These are phyloP conservation scores for Paramecium octaurelia DNA, from an alignment of 73 alveolate species.

Conservation along the genomic window DNA sequence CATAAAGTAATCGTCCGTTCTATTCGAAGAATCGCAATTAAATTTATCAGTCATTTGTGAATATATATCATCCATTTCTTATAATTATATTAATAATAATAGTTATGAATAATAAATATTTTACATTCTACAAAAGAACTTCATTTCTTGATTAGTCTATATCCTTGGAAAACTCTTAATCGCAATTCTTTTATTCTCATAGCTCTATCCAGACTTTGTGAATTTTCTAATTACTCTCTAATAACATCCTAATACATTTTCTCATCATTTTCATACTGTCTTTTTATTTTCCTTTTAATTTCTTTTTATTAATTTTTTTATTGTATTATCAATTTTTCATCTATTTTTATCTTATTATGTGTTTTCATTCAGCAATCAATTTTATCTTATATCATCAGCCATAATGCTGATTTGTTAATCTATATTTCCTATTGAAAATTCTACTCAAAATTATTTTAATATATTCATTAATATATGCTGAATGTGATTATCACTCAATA, in stretches of 20 bases:
- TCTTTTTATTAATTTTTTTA: no score
- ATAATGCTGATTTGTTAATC: no score
- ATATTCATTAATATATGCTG: no score
- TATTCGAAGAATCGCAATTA: constrained; percentile 27
- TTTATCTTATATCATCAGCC: no score
- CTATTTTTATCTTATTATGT: no score
- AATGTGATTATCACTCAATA: no score
- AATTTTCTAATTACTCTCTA: not conserved
- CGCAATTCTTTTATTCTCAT: not conserved
- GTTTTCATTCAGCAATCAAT: no score
- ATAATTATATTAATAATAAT: not conserved
- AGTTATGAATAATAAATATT: not conserved
- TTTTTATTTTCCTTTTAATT: no score
- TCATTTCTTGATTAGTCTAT: not conserved
- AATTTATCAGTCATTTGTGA: constrained; percentile 33
- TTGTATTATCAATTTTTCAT: no score
- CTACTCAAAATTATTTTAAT: no score
- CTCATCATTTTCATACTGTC: no score
- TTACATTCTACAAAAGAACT: not conserved
- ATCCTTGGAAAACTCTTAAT: not conserved
- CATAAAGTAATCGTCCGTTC: constrained; percentile 29
- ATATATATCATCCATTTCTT: constrained; percentile 37
- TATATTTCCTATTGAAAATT: no score
- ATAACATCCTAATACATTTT: not conserved
- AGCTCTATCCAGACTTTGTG: not conserved